Base-by-base conservation (phyloP, 2,329 filamentous ascomycete species). In the Cryphonectria japonica region DNA sequence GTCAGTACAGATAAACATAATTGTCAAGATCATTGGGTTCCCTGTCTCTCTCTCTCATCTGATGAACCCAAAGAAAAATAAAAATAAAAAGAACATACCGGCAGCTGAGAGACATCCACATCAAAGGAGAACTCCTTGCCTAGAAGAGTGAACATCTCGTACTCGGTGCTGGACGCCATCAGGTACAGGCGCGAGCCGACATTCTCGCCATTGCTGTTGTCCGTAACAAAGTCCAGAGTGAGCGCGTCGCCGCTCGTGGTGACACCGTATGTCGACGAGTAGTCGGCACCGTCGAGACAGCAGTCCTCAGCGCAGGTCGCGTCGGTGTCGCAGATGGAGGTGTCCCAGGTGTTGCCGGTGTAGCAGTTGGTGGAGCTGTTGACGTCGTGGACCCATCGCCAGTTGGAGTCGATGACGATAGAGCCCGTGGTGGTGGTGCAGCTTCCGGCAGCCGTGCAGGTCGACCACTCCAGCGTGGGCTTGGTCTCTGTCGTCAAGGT, bases 61-160 rank as follows among this genome's bases (percentile, higher is more conserved):
- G 37, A 37, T 37, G 37, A 9, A 37, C 6, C 26, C 26, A 37
- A 37, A 7, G 34, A 37, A 37, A 7, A 9, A 37, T 8, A 9
- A 37, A 37, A 2, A 37, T 9, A 8, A 41, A 14, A 32, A 29
- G 2, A n/a, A 57, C 64, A 29, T 50, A 62, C 66, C 16, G 87
- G 86, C 26, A 92, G 82, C 75, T 86, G 85, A 57, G 90, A 92
- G 61, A 92, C 87, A 78, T 93, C 91, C 34, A 92, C 90, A 69
- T 92, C 90, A 73, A 93, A 92, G 69, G 89, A 90, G 81, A 93
- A 90, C 80, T 93, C 91, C 77, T 90, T 86, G 80, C 88, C 89
- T 68, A 89, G 83, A 71, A 92, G 83, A 71, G 88, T 85, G 81
- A 92, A 90, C 77, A 86, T 85, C 81, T 92, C 82, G 80, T 93